These are phyloP conservation scores for Yamadazyma kitorensis DNA, from an alignment of 805 yeast species.

Conservation along the genomic window DNA sequence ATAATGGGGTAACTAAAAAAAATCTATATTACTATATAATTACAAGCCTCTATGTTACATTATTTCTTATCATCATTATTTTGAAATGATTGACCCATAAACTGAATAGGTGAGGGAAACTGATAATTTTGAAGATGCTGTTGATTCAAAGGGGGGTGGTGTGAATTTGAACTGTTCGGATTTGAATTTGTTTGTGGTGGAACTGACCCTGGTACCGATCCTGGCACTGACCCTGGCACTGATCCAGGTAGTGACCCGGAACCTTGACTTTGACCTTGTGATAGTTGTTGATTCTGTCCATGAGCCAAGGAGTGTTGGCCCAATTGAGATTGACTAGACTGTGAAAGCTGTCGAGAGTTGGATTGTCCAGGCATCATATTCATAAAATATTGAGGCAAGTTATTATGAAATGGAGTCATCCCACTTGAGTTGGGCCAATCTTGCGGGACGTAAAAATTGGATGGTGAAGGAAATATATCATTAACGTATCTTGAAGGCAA, in stretches of 20 bases:
- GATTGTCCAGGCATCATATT: too few relatives aligned
- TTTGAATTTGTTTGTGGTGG: too few relatives aligned
- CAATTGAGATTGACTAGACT: neutral
- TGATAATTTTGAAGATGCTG: constrained; percentile 5
- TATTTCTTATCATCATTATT: constrained; percentile 8
- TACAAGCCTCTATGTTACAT: constrained; percentile 6
- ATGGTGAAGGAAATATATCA: constrained; percentile 79
- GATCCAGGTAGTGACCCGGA: too few relatives aligned
- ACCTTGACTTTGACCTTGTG: too few relatives aligned
- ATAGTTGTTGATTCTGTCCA: too few relatives aligned
- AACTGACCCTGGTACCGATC: neutral
- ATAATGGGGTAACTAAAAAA: too few relatives aligned
- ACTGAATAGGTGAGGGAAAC: constrained; percentile 22
- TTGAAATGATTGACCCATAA: constrained; percentile 30
- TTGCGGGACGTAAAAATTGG: constrained; percentile 62
- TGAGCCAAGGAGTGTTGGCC: neutral
- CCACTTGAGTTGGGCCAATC: constrained; percentile 41
- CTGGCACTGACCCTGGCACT: too few relatives aligned
- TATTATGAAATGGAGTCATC: constrained; percentile 34
- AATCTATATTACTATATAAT: constrained; percentile 4
- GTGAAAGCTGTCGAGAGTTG: too few relatives aligned
- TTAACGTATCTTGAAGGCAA: constrained; percentile 69
- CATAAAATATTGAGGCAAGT: constrained; percentile 36
- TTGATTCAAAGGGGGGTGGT: neutral
- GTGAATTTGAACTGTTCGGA: neutral